Evolutionary conservation across 2,329 filamentous ascomycete genomes (phyloP), one percentile per base, ranked within the genome.

Genomic region (Arthroderma sp.): DNA sequence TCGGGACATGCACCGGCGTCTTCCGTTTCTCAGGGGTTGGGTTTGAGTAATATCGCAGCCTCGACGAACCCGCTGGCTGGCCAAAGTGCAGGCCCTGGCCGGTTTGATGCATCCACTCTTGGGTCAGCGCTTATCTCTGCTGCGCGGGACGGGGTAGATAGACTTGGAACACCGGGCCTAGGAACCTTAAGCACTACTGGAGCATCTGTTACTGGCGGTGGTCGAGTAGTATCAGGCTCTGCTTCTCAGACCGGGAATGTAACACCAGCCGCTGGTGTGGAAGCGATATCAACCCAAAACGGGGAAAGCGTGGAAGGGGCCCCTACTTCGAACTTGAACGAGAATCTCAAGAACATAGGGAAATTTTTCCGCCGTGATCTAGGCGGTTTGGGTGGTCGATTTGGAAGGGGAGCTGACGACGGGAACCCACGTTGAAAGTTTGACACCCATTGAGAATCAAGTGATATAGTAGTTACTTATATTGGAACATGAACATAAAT

Each of bases 361-460:
- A 95, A 94, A 65, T 95, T 96, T 67, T 96, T 96, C 69, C 80
- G 83, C 50, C 72, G 89, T 50, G 89, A 95, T 67, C 80, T 89
- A 50, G 83, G 84, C 29, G 78, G 80, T 2, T 74, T 89, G 51
- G 81, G 83, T 2, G 77, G 76, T 7, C 69, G 83, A 52, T 88
- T 88, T 61, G 83, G 83, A 39, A 41, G 52, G 56, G 42, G 60
- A 59, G 83, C 81, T 38, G 60, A 58, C 46, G 59, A 62, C 47
- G 51, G 51, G 34, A 49, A 38, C 8, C 32, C 32, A 31, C 28
- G 36, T n/a, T 39, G 36, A 47, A 22, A 22, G 5, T 27, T 10
- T 36, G 30, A 31, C 27, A 32, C 22, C 15, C 15, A 22, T 22
- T 3, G 15, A 22, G 15, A 22, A 22, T 22, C 15, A 22, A 22